Evolutionary conservation across 306 rosid species (phyloP).

Genomic region (Pachyrhizus erosus): DNA sequence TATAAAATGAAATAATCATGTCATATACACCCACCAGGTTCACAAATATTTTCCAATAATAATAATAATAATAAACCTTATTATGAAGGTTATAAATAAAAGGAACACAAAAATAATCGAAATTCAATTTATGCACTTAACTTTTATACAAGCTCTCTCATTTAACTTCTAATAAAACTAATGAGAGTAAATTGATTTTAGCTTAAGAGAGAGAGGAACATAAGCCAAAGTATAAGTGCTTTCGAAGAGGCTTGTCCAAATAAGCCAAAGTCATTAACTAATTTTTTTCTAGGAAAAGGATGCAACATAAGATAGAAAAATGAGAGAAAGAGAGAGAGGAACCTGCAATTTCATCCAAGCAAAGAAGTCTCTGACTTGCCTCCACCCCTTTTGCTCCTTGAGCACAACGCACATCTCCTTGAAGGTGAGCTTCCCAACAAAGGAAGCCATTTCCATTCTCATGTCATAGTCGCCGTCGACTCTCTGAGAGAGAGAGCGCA

Average conservation of each 20-base stretch:
- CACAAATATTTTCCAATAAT: background rate
- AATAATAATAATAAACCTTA: background rate
- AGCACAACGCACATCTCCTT: constrained; percentile 90
- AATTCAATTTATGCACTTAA: too few species aligned
- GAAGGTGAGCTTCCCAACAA: constrained; percentile 77
- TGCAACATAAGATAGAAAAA: background rate
- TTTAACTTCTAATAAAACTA: too few species aligned
- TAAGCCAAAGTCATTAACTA: too few species aligned
- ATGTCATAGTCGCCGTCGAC: constrained; percentile 65
- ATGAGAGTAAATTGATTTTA: too few species aligned
- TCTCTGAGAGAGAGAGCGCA: constrained; percentile 66
- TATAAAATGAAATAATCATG: constrained; percentile 30
- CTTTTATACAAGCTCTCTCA: too few species aligned
- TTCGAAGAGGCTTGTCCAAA: too few species aligned
- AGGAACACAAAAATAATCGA: too few species aligned
- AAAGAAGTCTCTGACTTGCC: constrained; percentile 85
- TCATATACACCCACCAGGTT: background rate
- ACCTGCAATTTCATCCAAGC: constrained; percentile 99
- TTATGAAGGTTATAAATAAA: background rate
- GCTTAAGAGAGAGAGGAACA: constrained; percentile 37
- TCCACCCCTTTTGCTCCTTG: constrained; percentile 94
- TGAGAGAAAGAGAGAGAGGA: background rate
- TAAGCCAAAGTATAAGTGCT: too few species aligned
- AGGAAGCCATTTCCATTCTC: constrained; percentile 78
- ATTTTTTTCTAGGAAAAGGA: too few species aligned